phyloP scores from a whole-genome alignment of 176 grass and related monocot genomes.

The Oryza glumipatula region DNA sequence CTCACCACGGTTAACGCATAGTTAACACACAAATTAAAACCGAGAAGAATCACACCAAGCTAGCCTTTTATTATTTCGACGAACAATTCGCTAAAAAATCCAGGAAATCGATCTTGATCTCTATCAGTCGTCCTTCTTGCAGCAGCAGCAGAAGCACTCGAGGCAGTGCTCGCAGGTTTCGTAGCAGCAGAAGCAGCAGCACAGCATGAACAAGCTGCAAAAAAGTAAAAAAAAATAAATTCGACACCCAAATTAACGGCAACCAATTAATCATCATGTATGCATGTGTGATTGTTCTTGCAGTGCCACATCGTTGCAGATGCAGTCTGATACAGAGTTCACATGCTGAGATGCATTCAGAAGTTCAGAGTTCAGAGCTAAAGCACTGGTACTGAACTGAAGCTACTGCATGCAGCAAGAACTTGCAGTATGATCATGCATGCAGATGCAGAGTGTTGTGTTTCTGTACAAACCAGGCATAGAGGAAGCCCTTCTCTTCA shows the following conservation, averaged over 20 bases:
- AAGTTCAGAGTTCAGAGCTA: no score
- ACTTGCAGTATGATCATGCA: not conserved
- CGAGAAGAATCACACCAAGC: not conserved
- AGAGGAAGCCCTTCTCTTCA: constrained; percentile 74
- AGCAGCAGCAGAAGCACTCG: constrained; percentile 62
- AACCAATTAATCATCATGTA: not conserved
- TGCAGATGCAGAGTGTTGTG: not conserved
- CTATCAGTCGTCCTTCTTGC: constrained; percentile 49
- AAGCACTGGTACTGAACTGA: not conserved
- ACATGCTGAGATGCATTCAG: no score
- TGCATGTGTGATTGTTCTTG: not conserved
- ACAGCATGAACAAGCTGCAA: constrained; percentile 60
- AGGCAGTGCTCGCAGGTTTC: constrained; percentile 68
- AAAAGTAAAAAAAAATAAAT: not conserved
- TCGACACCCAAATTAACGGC: no score
- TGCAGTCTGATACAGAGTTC: not conserved
- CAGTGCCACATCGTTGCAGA: not conserved
- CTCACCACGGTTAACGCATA: constrained; percentile 24
- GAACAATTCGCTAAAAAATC: constrained; percentile 4
- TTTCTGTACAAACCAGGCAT: constrained; percentile 59
- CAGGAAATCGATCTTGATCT: not conserved
- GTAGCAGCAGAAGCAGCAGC: constrained; percentile 77
- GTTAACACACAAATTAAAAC: constrained; percentile 6
- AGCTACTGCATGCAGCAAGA: constrained; percentile 11
- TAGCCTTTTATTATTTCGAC: constrained; percentile 31